Evolutionary conservation across 2,329 filamentous ascomycete species (phyloP), one percentile per base, ranked within the genome.

Genomic region (Colletotrichum sp.): DNA sequence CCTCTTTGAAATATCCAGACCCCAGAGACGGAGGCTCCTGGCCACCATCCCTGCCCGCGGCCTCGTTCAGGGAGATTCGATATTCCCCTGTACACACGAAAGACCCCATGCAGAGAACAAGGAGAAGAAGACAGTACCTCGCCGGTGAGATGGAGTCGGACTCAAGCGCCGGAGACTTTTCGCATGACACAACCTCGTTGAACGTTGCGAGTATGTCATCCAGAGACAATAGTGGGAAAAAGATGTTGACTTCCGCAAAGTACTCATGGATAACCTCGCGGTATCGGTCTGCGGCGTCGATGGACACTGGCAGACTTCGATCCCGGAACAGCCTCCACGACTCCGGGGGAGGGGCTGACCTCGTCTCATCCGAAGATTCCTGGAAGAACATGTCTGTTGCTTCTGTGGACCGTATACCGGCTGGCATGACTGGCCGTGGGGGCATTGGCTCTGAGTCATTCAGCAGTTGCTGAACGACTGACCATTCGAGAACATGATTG

Each of bases 161-260:
- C 15, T 34, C 21, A 5, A 26, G 24, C 1, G 52, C 32, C 7
- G 30, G 64, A 3, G 67, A 57, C n/a, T 44, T 69, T 13, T 72
- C 67, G 12, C 49, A 69, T 4, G 49, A 36, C 4, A 77, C 16
- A 1, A 77, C 57, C 2, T 68, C 68, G 10, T 78, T 59, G 0
- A 15, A 72, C 8, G 24, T 78, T 6, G 32, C 76, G 1, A 72
- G 24, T 3, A 68, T 28, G 4, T 67, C 63, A 2, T 76, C 64
- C 2, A 32, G 71, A 24, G 71, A 62, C 6, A 73, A 26, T 3
- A 73, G 5, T 0, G 75, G 69, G 52, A 81, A 82, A 64, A 82
- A 82, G 1, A 81, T 77, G 13, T 81, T 81, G n/a, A 83, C 77
- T 6, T 80, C 57, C 8, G 60, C 57, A 44, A 81, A 82, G n/a